phyloP scores from a whole-genome alignment of 805 yeast genomes.

The Suhomyces sp. region DNA sequence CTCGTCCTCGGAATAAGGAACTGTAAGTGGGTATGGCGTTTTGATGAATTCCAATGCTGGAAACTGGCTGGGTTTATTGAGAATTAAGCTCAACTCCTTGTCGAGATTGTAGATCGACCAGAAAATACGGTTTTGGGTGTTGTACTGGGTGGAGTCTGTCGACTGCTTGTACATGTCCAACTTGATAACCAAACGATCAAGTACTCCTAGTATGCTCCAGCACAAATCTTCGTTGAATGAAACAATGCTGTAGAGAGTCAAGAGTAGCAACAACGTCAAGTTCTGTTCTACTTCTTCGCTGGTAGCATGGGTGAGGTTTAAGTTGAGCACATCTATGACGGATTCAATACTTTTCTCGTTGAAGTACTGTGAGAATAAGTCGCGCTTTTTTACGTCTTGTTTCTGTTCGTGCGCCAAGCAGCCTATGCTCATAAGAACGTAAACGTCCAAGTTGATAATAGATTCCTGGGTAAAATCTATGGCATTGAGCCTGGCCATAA shows the following conservation, averaged over 20 bases:
- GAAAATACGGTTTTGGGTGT: constrained; percentile 18
- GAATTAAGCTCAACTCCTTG: constrained; percentile 34
- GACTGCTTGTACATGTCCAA: constrained; percentile 17
- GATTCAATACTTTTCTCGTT: constrained; percentile 30
- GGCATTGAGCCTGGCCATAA: constrained; percentile 20
- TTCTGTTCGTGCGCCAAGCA: constrained; percentile 34
- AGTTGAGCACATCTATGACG: constrained; percentile 32
- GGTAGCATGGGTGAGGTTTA: constrained; percentile 15
- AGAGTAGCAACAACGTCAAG: constrained; percentile 28
- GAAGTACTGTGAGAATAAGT: constrained; percentile 26
- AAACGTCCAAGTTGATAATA: constrained; percentile 36
- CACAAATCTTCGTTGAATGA: constrained; percentile 24
- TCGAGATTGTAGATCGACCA: constrained; percentile 41
- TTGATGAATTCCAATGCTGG: constrained; percentile 23
- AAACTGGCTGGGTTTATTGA: constrained; percentile 34
- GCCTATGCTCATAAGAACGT: constrained; percentile 38
- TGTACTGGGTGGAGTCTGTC: not conserved
- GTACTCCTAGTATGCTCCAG: constrained; percentile 36
- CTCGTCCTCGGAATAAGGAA: constrained; percentile 21
- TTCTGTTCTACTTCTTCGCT: constrained; percentile 24
- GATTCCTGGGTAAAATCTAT: constrained; percentile 33
- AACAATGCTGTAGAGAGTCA: constrained; percentile 30
- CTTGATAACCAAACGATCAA: constrained; percentile 25
- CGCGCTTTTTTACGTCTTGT: constrained; percentile 13
- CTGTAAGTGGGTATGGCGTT: constrained; percentile 12